Evolutionary conservation across 2,329 filamentous ascomycete species (phyloP), one percentile per base, ranked within the genome.

Genomic region (Colletotrichum camelliae): DNA sequence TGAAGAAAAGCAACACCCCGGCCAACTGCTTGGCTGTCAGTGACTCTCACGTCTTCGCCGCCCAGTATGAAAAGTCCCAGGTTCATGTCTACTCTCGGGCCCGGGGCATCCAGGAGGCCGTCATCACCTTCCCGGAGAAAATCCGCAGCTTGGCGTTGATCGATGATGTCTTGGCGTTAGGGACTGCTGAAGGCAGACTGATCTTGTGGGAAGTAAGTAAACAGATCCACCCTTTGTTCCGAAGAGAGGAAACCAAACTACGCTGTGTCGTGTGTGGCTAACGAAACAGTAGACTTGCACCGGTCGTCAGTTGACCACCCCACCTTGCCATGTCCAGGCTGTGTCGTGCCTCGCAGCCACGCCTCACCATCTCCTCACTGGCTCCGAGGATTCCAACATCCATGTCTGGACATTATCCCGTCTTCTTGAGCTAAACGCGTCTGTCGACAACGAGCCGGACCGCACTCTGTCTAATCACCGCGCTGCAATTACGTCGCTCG

Each of bases 1-100:
- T 97, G 89, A 98, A 98, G 89, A 98, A 98, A 87, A 98, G 95
- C 87, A 94, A 95, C 18, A 92, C 93, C n/a, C 90, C 93, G 31
- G 88, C 90, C 74, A 95, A 96, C 84, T 94, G 95, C 80, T 87
- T 99, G 71, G 96, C 95, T 35, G 90, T 96, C 79, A 97, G 91
- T 84, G 88, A 91, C 60, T 93, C 93, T 24, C 97, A 99, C 83
- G 89, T 98, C 62, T 99, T 98, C 83, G 94, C 96, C 5, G 96
- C 95, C 5, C 97, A 99, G 84, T 90, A 94, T 66, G 96, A 96
- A 78, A 98, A 98, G 85, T 95, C 96, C 0, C 94, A 98, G 57
- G 91, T 99, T 2, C 95, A 98, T 85, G 95, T 99, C 71, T 99
- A 98, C 85, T 96, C 91, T 74, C 91, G 96, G 71, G 89, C 93